Evolutionary conservation across 179 eudicot species (phyloP), one percentile per base, ranked within the genome.

Genomic region (Drosera spatulata): DNA sequence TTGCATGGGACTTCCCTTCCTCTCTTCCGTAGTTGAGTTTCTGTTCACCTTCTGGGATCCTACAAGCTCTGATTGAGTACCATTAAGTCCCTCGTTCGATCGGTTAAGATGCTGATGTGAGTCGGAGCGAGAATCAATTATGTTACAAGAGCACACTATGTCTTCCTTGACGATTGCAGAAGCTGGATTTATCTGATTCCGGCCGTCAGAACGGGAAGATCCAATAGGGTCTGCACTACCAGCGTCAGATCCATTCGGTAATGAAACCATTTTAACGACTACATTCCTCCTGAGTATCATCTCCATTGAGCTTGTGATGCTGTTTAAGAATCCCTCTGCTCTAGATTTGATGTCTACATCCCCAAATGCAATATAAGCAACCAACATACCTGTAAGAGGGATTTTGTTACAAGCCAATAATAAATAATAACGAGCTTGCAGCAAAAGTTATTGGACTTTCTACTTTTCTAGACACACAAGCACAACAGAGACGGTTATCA

Each of bases 231-330:
- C 70, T 6, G 48, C 67, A 45, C 43, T 62, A 13, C 56, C 66
- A 13, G 66, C 58, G 45, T 61, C 58, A 71, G 67, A 54, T 46
- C 72, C 82, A 62, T 79, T 74, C 10, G 85, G 91, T 45, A 84
- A 58, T 51, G 79, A 71, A 60, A 83, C 65, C 55, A 90, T 72
- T 73, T 86, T 83, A 38, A 87, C 86, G 80, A 90, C 99, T 52
- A 83, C 80, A 67, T 75, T 83, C 71, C 73, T 78, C 66, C 73
- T 84, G 42, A 94, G 64, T 59, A 87, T 82, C 59, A 62, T 83
- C 75, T 94, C 97, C 13, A 94, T 78, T 39, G 97, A 83, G 76
- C 85, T 83, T 4, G 97, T 87, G 67, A 94, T 85, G 53, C 99
- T 94, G 62, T 85, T 94, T 45, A 90, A 70, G 69, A 86, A 94